Evolutionary conservation across 805 yeast genomes (phyloP), one percentile per base, ranked within the genome.

Genomic region (Yarrowia phangngaensis): DNA sequence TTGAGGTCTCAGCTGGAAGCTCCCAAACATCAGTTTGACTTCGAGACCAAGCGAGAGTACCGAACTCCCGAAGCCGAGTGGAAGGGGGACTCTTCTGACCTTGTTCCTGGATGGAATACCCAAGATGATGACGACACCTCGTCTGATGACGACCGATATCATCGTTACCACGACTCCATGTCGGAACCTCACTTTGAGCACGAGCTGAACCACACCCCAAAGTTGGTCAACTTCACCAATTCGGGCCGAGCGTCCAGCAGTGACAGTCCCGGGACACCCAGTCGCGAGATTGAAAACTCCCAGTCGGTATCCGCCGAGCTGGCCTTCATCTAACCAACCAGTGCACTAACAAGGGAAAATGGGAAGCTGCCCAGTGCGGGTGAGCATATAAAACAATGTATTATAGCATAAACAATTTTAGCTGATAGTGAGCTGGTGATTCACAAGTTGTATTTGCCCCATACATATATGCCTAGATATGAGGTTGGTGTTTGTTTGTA

Each of bases 201-300:
- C 17, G 45, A 38, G 32, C 20, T 29, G 47, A 29, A 41, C 34
- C 35, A 26, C 15, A 20, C 34, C 19, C 48, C 48, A 14, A 41
- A 41, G 35, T 22, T 41, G 22, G 48, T 41, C 29, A 30, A 41
- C 48, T 41, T 41, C 8, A 41, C 48, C 19, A 41, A 41, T 35
- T 20, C 29, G 12, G 48, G 48, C 22, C 48, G 35, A 2, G 48
- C 48, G 8, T 41, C 48, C 20, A 20, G 23, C 29, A 22, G 29
- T 12, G 48, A 41, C 48, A 12, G 16, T n/a, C 35, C 35, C 20
- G 22, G 20, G 48, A 22, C 34, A 27, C 5, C 12, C 24, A 27
- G 24, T 6, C 15, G 35, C 4, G 48, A 41, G 34, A 41, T 41
- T 32, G 48, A 41, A 12, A 41, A 41, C 48, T 41, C 48, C 14